Evolutionary conservation across 75 land plant genomes (phyloP).

Genomic region (Larix kaempferi): DNA sequence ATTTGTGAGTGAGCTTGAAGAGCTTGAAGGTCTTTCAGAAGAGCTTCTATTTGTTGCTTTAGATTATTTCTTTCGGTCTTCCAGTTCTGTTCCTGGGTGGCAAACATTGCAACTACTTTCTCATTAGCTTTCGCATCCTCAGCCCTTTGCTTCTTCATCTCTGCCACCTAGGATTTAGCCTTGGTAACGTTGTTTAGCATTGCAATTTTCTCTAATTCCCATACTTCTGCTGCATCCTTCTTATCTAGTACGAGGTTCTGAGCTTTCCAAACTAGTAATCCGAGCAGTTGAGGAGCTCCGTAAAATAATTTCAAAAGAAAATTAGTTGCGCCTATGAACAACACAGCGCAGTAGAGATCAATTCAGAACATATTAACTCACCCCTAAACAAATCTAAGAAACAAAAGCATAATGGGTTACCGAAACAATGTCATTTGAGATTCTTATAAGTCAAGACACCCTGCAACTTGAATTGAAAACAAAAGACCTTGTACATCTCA

Average conservation of each 20-base stretch:
- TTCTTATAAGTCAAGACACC: too few relatives aligned
- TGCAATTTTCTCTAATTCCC: slow-evolving; percentile 5
- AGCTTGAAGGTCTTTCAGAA: slow-evolving; percentile 37
- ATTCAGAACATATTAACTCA: too few relatives aligned
- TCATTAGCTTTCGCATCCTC: slow-evolving; percentile 94
- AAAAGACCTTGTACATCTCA: too few relatives aligned
- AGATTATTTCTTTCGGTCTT: slow-evolving; percentile 64
- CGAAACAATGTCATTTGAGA: too few relatives aligned
- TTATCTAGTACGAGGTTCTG: not conserved
- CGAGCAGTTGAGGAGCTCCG: slow-evolving; percentile 48
- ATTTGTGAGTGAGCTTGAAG: slow-evolving; percentile 11
- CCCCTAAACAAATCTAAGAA: too few relatives aligned
- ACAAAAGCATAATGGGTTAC: too few relatives aligned
- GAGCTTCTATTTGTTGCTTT: slow-evolving; percentile 50
- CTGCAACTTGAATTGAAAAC: too few relatives aligned
- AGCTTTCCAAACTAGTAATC: slow-evolving; percentile 44
- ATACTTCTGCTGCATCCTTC: slow-evolving; percentile 12
- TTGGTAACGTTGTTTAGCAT: slow-evolving; percentile 27
- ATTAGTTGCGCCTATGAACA: too few relatives aligned
- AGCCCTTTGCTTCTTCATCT: slow-evolving; percentile 43
- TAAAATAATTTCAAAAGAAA: too few relatives aligned
- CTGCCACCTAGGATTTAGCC: slow-evolving; percentile 42
- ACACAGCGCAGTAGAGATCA: too few relatives aligned
- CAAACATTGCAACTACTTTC: slow-evolving; percentile 78
- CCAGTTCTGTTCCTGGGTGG: slow-evolving; percentile 79